phyloP scores from a whole-genome alignment of 2,329 filamentous ascomycete species.

The Trichoderma simmonsii region DNA sequence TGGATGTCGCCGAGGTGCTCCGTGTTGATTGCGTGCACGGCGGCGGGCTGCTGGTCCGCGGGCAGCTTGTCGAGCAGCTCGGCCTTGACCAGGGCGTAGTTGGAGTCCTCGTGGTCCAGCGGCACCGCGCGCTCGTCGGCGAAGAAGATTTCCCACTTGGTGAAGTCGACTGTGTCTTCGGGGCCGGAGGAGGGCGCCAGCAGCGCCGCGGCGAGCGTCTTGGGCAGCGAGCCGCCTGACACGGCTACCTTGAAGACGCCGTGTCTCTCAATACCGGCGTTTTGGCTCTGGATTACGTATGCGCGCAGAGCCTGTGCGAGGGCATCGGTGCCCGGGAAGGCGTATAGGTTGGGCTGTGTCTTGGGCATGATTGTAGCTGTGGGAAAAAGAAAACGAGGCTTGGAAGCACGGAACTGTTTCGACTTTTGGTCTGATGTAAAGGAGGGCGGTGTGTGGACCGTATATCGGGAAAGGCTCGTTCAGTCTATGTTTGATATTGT shows the following conservation, averaged over 20 bases:
- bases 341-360: slow-evolving; percentile 68
- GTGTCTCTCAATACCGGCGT: slow-evolving; percentile 75
- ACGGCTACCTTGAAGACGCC: slow-evolving; percentile 85
- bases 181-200: slow-evolving; percentile 52
- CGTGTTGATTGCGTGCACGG: slow-evolving; percentile 74
- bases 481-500: neutral
- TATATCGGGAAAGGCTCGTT: neutral
- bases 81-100: slow-evolving; percentile 82
- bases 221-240: slow-evolving; percentile 89
- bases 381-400: neutral
- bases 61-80: slow-evolving; percentile 90
- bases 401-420: too few relatives aligned
- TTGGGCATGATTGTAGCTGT: slow-evolving; percentile 47
- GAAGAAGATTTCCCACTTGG: slow-evolving; percentile 97
- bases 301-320: slow-evolving; percentile 75
- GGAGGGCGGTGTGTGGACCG: neutral
- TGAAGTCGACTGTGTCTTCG: slow-evolving; percentile 68
- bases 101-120: slow-evolving; percentile 88
- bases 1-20: slow-evolving; percentile 70
- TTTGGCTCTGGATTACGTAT: slow-evolving; percentile 81
- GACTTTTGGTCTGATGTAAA: neutral
- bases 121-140: slow-evolving; percentile 95
- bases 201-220: slow-evolving; percentile 80
- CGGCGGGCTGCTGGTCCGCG: slow-evolving; percentile 58
- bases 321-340: slow-evolving; percentile 66